Percentiles rank a stretch among this genome's conserved stretches.
These are phyloP conservation scores for Trichoderma atroviride DNA, from an alignment of 2,329 filamentous ascomycete species.

Conservation along the genomic window DNA sequence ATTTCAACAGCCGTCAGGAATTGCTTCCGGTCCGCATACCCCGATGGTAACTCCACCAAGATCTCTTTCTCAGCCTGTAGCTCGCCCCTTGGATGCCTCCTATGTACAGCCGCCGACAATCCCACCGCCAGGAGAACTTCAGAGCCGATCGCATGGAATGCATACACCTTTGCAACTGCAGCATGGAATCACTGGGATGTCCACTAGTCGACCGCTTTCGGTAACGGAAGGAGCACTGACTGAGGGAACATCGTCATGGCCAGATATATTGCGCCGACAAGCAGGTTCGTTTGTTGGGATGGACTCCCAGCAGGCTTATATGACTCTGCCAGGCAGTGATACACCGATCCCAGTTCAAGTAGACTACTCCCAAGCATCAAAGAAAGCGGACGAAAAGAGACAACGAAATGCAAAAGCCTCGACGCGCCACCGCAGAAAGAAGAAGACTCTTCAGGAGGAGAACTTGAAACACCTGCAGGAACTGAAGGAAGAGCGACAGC, in stretches of 20 bases:
- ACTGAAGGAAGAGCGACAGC: slow-evolving; percentile 68
- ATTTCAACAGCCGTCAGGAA: slow-evolving; percentile 34
- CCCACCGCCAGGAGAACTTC: slow-evolving; percentile 30
- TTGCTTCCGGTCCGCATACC: slow-evolving; percentile 32
- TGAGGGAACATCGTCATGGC: slow-evolving; percentile 37
- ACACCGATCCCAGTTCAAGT: slow-evolving; percentile 63
- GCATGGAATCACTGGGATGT: slow-evolving; percentile 30
- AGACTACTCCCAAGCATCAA: slow-evolving; percentile 80
- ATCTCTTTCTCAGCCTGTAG: slow-evolving; percentile 42
- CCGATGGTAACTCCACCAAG: slow-evolving; percentile 37
- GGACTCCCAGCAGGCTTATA: slow-evolving; percentile 44
- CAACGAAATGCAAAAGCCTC: slow-evolving; percentile 85
- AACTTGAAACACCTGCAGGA: slow-evolving; percentile 69
- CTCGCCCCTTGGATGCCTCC: slow-evolving; percentile 33
- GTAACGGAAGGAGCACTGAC: slow-evolving; percentile 28
- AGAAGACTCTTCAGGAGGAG: slow-evolving; percentile 80
- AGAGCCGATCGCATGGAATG: slow-evolving; percentile 28
- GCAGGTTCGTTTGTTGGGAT: slow-evolving; percentile 34
- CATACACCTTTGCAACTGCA: slow-evolving; percentile 33
- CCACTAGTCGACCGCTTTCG: slow-evolving; percentile 32
- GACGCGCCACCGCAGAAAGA: slow-evolving; percentile 76
- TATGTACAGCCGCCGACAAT: slow-evolving; percentile 35
- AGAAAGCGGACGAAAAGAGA: slow-evolving; percentile 81
- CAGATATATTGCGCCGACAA: slow-evolving; percentile 40
- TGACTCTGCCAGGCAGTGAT: slow-evolving; percentile 44